These are phyloP conservation scores for Candida glucosophila DNA, from an alignment of 1,139 yeast genomes.

Conservation along the genomic window DNA sequence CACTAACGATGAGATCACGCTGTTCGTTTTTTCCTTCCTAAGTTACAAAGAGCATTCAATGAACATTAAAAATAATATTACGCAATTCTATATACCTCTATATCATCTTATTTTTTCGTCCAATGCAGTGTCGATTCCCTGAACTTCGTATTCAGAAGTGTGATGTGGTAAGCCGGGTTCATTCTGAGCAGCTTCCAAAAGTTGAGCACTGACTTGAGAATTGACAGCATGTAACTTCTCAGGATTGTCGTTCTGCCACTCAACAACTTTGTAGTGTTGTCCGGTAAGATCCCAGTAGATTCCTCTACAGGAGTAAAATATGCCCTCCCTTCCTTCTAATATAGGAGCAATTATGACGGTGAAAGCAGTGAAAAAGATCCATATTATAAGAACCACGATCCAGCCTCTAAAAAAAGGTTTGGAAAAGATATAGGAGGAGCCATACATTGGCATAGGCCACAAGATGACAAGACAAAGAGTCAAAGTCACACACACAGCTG, in stretches of 20 bases:
- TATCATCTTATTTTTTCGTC: too few species aligned
- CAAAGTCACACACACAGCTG: conserved; percentile 44
- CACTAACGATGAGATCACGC: too few species aligned
- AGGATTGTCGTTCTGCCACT: conserved; percentile 66
- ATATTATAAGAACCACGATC: conserved; percentile 66
- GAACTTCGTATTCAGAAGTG: too few species aligned
- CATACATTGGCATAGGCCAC: conserved; percentile 92
- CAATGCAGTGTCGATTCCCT: too few species aligned
- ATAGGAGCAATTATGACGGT: conserved; percentile 55
- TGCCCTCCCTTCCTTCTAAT: conserved; percentile 60
- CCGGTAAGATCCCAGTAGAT: conserved; percentile 80
- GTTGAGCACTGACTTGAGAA: conserved; percentile 44
- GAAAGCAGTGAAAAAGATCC: conserved; percentile 54
- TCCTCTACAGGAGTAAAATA: conserved; percentile 59
- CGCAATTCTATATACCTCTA: too few species aligned
- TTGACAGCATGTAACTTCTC: conserved; percentile 62
- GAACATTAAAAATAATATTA: too few species aligned
- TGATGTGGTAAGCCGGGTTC: too few species aligned
- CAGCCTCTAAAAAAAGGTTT: conserved; percentile 74
- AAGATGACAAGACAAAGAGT: conserved; percentile 54
- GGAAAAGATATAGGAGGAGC: conserved; percentile 61
- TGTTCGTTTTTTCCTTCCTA: too few species aligned
- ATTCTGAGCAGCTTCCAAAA: too few species aligned
- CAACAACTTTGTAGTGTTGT: conserved; percentile 58
- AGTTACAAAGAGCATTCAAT: too few species aligned